Conservation (phyloP, 2,329 filamentous ascomycete species). For the Neobulgaria alba region DNA sequence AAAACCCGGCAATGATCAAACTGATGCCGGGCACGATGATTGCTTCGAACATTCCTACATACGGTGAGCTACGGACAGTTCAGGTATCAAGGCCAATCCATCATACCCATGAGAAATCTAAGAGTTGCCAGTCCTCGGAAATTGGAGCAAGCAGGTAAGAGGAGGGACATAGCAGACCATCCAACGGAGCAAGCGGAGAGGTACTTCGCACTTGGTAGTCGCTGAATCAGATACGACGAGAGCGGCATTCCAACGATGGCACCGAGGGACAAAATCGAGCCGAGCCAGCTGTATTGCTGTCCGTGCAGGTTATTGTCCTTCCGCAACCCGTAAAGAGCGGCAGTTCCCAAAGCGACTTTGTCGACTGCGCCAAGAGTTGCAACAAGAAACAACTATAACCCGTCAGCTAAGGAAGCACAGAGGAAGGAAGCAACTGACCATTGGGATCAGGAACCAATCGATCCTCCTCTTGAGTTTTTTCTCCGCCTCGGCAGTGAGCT, state of each 20-base stretch:
- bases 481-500: no score
- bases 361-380: no score
- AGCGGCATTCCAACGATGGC: conserved; percentile 40
- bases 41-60: no score
- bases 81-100: no score
- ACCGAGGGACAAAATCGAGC: conserved; percentile 37
- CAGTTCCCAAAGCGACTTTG: conserved; percentile 43
- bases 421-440: no score
- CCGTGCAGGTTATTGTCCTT: conserved; percentile 37
- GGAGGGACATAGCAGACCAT: conserved; percentile 37
- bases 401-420: no score
- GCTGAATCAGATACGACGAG: conserved; percentile 42
- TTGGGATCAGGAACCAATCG: no score
- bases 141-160: conserved; percentile 38
- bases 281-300: conserved; percentile 41
- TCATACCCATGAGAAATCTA: conserved; percentile 43
- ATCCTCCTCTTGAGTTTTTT: no score
- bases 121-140: conserved; percentile 40
- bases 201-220: conserved; percentile 39
- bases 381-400: no score
- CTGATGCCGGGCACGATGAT: no score
- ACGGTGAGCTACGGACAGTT: no score
- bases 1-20: no score
- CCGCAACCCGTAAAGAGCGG: conserved; percentile 38
- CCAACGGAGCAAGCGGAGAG: conserved; percentile 26